Percentiles rank a stretch among this genome's conserved stretches.
Conservation (phyloP, 805 yeast genomes). For the Kazachstania bromeliacearum region DNA sequence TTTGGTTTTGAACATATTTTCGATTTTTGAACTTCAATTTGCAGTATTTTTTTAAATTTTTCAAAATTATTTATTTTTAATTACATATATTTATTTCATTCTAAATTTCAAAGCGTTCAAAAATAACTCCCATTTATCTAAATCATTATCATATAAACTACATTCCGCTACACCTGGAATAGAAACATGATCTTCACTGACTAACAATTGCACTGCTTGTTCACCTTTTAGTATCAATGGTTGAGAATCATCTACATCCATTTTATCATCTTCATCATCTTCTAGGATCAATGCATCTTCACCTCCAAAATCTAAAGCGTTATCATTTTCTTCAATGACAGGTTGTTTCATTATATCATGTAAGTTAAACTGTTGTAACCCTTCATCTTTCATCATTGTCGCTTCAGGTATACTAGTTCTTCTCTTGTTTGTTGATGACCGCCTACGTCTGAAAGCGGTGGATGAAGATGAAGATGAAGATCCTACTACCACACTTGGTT, state of each 20-base stretch:
- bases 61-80: too few relatives aligned
- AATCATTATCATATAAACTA: slow-evolving; percentile 18
- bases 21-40: too few relatives aligned
- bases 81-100: background rate
- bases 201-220: slow-evolving; percentile 11
- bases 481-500: background rate
- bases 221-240: slow-evolving; percentile 1
- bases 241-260: slow-evolving; percentile 5
- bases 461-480: background rate
- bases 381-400: slow-evolving; percentile 27
- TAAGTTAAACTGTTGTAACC: slow-evolving; percentile 26
- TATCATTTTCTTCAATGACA: slow-evolving; percentile 14
- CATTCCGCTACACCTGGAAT: slow-evolving; percentile 15
- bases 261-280: slow-evolving; percentile 4
- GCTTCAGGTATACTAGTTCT: slow-evolving; percentile 27
- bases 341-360: slow-evolving; percentile 27
- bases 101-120: slow-evolving; percentile 11
- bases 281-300: slow-evolving; percentile 4
- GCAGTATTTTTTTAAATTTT: too few relatives aligned
- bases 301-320: slow-evolving; percentile 3
- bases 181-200: slow-evolving; percentile 25
- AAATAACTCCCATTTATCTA: slow-evolving; percentile 18
- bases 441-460: slow-evolving; percentile 15
- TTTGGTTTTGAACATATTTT: too few relatives aligned
- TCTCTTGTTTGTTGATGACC: slow-evolving; percentile 21